Base-by-base conservation (phyloP, 805 yeast genomes). In the Brettanomyces bruxellensis region DNA sequence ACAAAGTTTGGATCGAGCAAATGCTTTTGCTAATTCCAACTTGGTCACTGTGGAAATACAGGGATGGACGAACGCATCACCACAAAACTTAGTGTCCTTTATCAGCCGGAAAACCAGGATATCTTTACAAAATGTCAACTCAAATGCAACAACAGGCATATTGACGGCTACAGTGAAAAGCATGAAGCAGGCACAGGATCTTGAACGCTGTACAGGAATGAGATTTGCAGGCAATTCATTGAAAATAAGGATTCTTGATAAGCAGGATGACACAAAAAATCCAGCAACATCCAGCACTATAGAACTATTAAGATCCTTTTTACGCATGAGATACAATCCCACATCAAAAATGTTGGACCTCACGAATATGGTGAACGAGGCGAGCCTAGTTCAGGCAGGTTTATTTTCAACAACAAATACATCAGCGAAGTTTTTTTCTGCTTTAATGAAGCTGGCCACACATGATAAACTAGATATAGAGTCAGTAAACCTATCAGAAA, bases 61-160 rank as follows among this genome's bases (percentile, higher is more conserved):
- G 36, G 87, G 89, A 40, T 89, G 96, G 96, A 81, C 83, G 49
- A 86, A 87, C 49, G 95, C 89, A 1, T 61, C 83, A 2, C 71
- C 73, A 49, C 79, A 74, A 18, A 95, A 88, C 49, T 69, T 88
- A 48, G 70, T 84, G 8, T 68, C 71, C 36, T 90, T 89, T 61
- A 63, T 89, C 13, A 75, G 80, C 43, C 72, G 95, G 51, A 86
- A 84, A 57, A 67, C 86, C 13, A 70, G 74, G 45, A 69, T 86
- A 18, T 64, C 70, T 1, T 68, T 90, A 11, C 61, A 64, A 44
- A 76, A 83, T 58, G 23, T 42, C 9, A 23, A 42, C 13, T 69
- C 79, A 9, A 55, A 61, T 3, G 75, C 79, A 5, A 80, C 80
- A 47, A 48, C 41, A 4, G 58, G 64, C 8, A 68, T 74, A 1